phyloP scores from a whole-genome alignment of 2,329 filamentous ascomycete species.

The Plenodomus biglobosus region DNA sequence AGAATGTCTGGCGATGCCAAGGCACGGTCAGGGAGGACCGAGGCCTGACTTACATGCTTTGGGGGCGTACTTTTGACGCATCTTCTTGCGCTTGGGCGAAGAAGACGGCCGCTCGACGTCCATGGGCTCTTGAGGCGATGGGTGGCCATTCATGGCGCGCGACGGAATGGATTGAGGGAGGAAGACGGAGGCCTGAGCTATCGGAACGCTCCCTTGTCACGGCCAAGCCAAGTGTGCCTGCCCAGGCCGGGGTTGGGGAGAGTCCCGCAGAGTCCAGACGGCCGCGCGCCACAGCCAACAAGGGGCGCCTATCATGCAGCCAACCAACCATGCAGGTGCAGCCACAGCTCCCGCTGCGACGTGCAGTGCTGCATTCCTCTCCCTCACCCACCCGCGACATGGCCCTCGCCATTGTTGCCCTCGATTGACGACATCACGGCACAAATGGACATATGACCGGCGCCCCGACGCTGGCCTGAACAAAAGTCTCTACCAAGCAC shows the following conservation, averaged over 20 bases:
- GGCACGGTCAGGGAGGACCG: background rate
- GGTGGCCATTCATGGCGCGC: conserved; percentile 30
- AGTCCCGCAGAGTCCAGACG: no score
- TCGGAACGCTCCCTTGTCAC: conserved; percentile 24
- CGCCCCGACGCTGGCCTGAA: background rate
- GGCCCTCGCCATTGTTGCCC: background rate
- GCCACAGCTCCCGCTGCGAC: no score
- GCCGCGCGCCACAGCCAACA: background rate
- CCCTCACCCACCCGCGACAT: background rate
- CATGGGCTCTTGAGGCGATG: conserved; percentile 14
- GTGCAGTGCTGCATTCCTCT: no score
- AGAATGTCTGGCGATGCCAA: conserved; percentile 4
- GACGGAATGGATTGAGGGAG: conserved; percentile 16
- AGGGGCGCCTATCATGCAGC: no score
- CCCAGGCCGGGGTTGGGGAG: no score
- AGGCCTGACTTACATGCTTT: conserved; percentile 37
- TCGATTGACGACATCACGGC: background rate
- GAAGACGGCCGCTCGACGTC: conserved; percentile 26
- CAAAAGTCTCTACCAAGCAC: no score
- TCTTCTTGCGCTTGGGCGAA: conserved; percentile 42
- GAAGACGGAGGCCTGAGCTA: conserved; percentile 9
- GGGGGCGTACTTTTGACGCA: conserved; percentile 40
- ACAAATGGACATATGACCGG: background rate
- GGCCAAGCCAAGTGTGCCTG: no score
- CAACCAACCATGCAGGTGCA: no score